A percentile compares a stretch with the other conserved stretches of the same genome.
phyloP scores from a whole-genome alignment of 2,329 filamentous ascomycete genomes.

The Dactylellina drechsleri region DNA sequence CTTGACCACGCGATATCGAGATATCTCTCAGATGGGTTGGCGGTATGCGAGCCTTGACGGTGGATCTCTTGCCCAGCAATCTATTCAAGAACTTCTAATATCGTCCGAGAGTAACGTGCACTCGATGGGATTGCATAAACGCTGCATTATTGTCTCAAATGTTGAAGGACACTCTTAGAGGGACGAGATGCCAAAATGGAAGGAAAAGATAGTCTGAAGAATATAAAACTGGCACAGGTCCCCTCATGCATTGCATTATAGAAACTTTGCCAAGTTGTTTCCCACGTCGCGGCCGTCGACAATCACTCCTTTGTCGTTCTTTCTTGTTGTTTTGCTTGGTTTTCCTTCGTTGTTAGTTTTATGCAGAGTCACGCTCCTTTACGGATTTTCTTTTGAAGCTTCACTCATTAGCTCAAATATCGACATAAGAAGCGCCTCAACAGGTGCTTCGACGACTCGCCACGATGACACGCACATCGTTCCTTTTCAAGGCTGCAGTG shows the following conservation, averaged over 20 bases:
- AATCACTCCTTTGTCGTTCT: constrained; percentile 28
- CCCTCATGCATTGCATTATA: constrained; percentile 24
- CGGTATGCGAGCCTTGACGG: background rate
- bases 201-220: constrained; percentile 17
- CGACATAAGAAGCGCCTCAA: constrained; percentile 9
- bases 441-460: constrained; percentile 21
- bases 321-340: background rate
- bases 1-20: constrained; percentile 31
- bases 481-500: constrained; percentile 10
- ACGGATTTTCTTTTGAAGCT: constrained; percentile 1
- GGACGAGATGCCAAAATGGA: background rate
- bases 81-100: background rate
- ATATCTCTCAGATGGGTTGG: constrained; percentile 5
- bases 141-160: constrained; percentile 20
- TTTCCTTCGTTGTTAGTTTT: constrained; percentile 13
- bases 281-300: constrained; percentile 31
- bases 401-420: constrained; percentile 25
- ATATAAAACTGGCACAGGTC: constrained; percentile 38
- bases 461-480: constrained; percentile 43
- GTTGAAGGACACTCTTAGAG: constrained; percentile 6
- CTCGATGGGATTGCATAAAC: constrained; percentile 5
- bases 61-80: background rate
- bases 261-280: constrained; percentile 19
- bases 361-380: constrained; percentile 13
- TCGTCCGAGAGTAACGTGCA: constrained; percentile 24